Conservation (phyloP, 352 stramenopile genomes). For the Phytopythium oedochilum region DNA sequence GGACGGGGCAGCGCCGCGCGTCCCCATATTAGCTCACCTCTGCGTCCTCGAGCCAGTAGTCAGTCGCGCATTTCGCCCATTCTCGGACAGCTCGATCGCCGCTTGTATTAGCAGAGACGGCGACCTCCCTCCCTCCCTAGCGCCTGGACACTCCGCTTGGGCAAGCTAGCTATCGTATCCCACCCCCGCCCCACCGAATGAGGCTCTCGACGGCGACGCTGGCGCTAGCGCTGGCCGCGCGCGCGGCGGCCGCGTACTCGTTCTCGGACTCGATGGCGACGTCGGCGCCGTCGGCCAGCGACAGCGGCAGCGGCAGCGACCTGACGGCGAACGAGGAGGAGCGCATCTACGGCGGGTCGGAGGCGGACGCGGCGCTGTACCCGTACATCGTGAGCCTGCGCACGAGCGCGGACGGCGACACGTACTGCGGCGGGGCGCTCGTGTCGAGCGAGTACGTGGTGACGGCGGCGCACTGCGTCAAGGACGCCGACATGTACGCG, state of each 20-base stretch:
- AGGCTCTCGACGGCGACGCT: constrained; percentile 13
- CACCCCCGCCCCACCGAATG: no score
- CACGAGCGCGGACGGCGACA: constrained; percentile 25
- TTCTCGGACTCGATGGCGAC: constrained; percentile 21
- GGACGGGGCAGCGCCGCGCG: not conserved
- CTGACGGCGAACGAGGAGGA: constrained; percentile 32
- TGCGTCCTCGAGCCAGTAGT: not conserved
- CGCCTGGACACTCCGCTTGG: no score
- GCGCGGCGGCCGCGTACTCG: constrained; percentile 15
- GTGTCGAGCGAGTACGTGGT: constrained; percentile 60
- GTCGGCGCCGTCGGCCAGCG: constrained; percentile 5
- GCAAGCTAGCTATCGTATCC: no score
- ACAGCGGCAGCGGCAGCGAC: constrained; percentile 10
- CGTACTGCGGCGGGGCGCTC: constrained; percentile 65
- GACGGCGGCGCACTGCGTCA: constrained; percentile 69
- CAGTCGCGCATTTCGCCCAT: not conserved
- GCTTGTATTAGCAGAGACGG: no score
- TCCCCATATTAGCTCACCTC: not conserved
- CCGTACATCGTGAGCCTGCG: constrained; percentile 59
- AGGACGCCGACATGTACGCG: constrained; percentile 32
- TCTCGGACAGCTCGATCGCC: no score
- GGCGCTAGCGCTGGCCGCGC: constrained; percentile 12
- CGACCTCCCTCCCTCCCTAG: no score
- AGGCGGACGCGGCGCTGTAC: constrained; percentile 42
- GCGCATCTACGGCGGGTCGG: constrained; percentile 56